Conservation (phyloP, 164 flowering plant genomes). For the Stephania japonica region DNA sequence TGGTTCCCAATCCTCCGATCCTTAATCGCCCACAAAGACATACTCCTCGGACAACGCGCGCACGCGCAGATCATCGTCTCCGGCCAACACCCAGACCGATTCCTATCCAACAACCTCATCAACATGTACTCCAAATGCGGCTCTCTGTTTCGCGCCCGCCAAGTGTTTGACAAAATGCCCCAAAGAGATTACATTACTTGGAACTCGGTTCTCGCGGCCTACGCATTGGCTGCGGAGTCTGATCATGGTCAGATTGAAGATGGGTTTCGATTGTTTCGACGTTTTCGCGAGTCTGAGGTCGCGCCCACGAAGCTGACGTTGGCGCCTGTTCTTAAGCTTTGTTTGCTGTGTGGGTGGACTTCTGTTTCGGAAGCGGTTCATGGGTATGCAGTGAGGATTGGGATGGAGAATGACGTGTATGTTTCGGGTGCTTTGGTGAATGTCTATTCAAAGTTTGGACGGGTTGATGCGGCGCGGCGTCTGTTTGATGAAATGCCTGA, state of each 20-base stretch:
- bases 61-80: slow-evolving; percentile 37
- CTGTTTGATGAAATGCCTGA: slow-evolving; percentile 39
- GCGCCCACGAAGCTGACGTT: slow-evolving; percentile 28
- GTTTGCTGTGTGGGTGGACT: slow-evolving; percentile 23
- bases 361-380: slow-evolving; percentile 38
- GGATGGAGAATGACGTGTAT: slow-evolving; percentile 40
- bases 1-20: slow-evolving; percentile 41
- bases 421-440: slow-evolving; percentile 44
- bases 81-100: slow-evolving; percentile 24
- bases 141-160: slow-evolving; percentile 31
- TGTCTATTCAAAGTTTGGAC: slow-evolving; percentile 32
- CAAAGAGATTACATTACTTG: slow-evolving; percentile 41
- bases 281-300: slow-evolving; percentile 17
- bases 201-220: slow-evolving; percentile 48
- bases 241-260: slow-evolving; percentile 14
- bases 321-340: slow-evolving; percentile 45
- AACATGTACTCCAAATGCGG: slow-evolving; percentile 44
- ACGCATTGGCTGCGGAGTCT: slow-evolving; percentile 25
- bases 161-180: slow-evolving; percentile 35
- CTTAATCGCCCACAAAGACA: slow-evolving; percentile 29
- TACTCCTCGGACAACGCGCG: slow-evolving; percentile 31
- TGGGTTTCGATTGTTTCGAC: slow-evolving; percentile 32
- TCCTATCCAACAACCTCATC: slow-evolving; percentile 48
- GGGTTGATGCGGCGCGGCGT: slow-evolving; percentile 23
- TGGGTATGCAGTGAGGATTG: slow-evolving; percentile 36